phyloP scores from a whole-genome alignment of 495 filamentous ascomycete genomes.

The Neurospora hispaniola region DNA sequence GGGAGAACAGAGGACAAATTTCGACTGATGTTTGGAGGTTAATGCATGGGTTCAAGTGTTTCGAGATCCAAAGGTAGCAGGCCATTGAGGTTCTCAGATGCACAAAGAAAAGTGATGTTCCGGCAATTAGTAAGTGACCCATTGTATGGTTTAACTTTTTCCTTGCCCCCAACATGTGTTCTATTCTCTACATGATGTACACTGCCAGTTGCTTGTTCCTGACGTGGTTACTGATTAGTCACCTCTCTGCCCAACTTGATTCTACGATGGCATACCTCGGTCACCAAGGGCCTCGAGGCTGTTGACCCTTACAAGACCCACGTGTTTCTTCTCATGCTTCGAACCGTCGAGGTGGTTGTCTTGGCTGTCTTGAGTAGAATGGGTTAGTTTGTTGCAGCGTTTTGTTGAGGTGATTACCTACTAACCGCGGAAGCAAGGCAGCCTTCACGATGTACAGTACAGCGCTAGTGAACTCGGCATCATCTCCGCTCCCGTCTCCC shows the following conservation, averaged over 20 bases:
- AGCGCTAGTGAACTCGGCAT: neutral
- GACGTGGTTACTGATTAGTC: neutral
- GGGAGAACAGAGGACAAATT: neutral
- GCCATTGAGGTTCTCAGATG: neutral
- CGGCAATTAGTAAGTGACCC: neutral
- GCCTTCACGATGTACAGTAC: neutral
- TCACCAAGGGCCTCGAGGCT: neutral
- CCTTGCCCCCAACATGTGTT: neutral
- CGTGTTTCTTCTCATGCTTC: neutral
- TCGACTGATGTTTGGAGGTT: neutral
- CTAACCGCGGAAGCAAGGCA: no score
- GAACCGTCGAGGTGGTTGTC: neutral
- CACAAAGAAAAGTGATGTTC: neutral
- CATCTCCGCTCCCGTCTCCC: neutral
- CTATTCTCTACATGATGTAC: neutral
- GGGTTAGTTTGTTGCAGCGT: neutral
- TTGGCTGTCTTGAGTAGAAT: neutral
- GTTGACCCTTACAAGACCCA: no score
- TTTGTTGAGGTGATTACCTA: no score
- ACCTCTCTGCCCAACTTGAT: neutral
- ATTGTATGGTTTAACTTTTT: neutral
- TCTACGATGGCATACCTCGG: neutral
- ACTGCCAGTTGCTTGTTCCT: neutral
- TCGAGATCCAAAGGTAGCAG: neutral
- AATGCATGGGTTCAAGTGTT: neutral